A percentile compares a stretch with the other conserved stretches of the same genome.
phyloP scores from a whole-genome alignment of 192 early-diverging fungal genomes.

The Linnemannia zychae region DNA sequence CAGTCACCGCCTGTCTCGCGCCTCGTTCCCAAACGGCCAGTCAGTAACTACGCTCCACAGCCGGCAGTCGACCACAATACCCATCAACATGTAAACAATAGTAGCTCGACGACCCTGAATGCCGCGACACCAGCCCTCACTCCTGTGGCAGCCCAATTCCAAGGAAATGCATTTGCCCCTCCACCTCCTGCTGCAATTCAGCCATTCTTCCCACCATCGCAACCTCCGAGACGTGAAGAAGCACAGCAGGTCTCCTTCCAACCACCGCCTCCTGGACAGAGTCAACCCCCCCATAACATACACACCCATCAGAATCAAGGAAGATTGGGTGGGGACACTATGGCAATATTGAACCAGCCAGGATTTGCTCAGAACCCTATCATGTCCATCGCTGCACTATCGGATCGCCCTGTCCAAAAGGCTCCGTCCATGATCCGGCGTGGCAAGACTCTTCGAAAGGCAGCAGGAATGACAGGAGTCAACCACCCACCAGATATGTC shows the following conservation, averaged over 20 bases:
- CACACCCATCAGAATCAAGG: constrained; percentile 31
- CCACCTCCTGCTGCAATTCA: neutral
- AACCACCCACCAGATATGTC: neutral
- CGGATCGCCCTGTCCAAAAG: constrained; percentile 40
- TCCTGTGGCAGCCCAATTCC: neutral
- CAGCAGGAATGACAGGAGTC: constrained; percentile 43
- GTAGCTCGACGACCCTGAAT: neutral
- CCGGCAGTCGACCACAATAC: neutral
- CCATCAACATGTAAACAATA: neutral
- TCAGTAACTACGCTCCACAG: constrained; percentile 8
- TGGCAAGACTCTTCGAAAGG: constrained; percentile 36
- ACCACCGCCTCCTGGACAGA: neutral
- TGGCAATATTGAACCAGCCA: constrained; percentile 39
- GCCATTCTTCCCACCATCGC: constrained; percentile 17
- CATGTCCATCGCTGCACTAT: constrained; percentile 41
- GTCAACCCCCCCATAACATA: neutral
- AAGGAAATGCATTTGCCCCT: neutral
- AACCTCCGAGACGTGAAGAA: constrained; percentile 2
- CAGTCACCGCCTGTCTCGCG: constrained; percentile 29
- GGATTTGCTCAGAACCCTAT: constrained; percentile 41
- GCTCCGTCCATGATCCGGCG: constrained; percentile 42
- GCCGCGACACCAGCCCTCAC: neutral
- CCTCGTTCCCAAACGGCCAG: constrained; percentile 34
- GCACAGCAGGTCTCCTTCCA: constrained; percentile 25
- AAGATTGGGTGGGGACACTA: constrained; percentile 38